phyloP scores from a whole-genome alignment of 129 eudicot species.

The Helichrysum umbraculigerum region DNA sequence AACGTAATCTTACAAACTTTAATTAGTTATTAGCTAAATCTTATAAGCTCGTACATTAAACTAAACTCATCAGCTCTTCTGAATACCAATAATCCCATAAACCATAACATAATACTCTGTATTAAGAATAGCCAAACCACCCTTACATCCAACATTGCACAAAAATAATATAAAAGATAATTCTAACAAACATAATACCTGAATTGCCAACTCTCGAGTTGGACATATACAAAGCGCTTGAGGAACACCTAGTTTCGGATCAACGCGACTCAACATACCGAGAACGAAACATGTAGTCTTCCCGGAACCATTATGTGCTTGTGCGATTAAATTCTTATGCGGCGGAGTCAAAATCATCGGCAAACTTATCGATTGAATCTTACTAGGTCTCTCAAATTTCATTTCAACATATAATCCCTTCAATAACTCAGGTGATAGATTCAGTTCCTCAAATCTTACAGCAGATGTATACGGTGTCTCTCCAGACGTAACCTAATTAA shows the following conservation, averaged over 20 bases:
- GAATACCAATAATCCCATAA: too few species aligned
- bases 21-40: too few species aligned
- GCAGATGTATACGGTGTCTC: conserved; percentile 20
- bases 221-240: conserved; percentile 14
- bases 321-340: conserved; percentile 7
- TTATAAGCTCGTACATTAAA: too few species aligned
- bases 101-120: too few species aligned
- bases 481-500: conserved; percentile 11
- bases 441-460: conserved; percentile 2
- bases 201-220: conserved; percentile 13
- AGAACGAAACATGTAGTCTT: conserved; percentile 14
- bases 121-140: background rate
- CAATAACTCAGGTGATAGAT: conserved; percentile 3
- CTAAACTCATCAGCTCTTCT: too few species aligned
- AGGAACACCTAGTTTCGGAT: background rate
- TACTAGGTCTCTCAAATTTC: conserved; percentile 18
- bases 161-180: background rate
- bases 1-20: too few species aligned
- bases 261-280: conserved; percentile 17
- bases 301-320: conserved; percentile 13
- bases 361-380: conserved; percentile 13
- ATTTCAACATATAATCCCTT: conserved; percentile 12
- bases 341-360: conserved; percentile 18
- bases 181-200: background rate
- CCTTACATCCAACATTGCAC: background rate